These are phyloP conservation scores for Fusarium illudens DNA, from an alignment of 2,329 filamentous ascomycete species.

Conservation along the genomic window DNA sequence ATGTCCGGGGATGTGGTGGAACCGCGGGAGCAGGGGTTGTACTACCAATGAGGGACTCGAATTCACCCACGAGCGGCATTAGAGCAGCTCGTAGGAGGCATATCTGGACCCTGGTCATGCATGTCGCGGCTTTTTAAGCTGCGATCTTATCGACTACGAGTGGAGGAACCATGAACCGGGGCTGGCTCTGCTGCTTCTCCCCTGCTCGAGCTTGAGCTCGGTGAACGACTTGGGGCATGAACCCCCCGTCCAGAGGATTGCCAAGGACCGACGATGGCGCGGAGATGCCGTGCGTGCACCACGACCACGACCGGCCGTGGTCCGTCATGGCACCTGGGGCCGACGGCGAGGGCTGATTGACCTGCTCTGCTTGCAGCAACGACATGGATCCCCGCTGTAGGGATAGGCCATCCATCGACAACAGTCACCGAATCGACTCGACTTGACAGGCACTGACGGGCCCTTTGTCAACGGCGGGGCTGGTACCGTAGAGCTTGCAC, in stretches of 20 bases:
- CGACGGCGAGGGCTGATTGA: conserved; percentile 26
- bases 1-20: conserved; percentile 25
- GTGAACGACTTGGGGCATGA: conserved; percentile 37
- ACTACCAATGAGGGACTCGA: conserved; percentile 26
- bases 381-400: conserved; percentile 10
- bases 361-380: conserved; percentile 24
- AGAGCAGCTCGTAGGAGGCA: conserved; percentile 11
- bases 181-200: background rate
- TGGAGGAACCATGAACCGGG: conserved; percentile 20
- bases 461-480: conserved; percentile 21
- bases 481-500: conserved; percentile 24
- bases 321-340: conserved; percentile 29
- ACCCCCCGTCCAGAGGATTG: conserved; percentile 16
- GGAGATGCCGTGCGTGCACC: conserved; percentile 16
- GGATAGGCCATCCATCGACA: background rate
- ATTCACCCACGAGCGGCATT: conserved; percentile 36
- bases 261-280: conserved; percentile 33
- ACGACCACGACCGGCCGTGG: conserved; percentile 7
- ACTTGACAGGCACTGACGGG: conserved; percentile 23
- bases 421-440: conserved; percentile 2
- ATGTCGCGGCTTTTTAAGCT: background rate
- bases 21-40: conserved; percentile 22
- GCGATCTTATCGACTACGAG: conserved; percentile 32
- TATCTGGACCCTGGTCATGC: conserved; percentile 14
- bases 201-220: conserved; percentile 25